These are phyloP conservation scores for Chaetothyriales sp. DNA, from an alignment of 2,329 filamentous ascomycete genomes.

Conservation along the genomic window DNA sequence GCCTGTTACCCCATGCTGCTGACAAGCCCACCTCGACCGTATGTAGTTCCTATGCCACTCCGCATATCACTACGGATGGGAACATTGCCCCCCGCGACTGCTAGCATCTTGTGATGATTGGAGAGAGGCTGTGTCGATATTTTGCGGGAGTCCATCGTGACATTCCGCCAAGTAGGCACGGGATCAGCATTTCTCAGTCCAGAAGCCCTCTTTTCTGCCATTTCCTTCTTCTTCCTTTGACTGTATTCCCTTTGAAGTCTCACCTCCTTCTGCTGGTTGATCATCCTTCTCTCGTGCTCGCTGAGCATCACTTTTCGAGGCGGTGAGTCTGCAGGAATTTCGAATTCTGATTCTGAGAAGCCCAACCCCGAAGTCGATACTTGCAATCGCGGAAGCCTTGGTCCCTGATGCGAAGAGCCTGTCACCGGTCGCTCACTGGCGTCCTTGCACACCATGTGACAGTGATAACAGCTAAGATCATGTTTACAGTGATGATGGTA, in stretches of 20 bases:
- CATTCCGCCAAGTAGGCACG: neutral
- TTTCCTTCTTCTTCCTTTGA: slow-evolving; percentile 3
- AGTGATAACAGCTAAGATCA: slow-evolving; percentile 16
- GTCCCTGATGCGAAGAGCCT: slow-evolving; percentile 4
- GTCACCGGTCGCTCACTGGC: slow-evolving; percentile 1
- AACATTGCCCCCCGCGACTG: neutral
- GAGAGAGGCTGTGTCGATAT: neutral
- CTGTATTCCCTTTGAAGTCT: slow-evolving; percentile 8
- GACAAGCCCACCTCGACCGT: neutral
- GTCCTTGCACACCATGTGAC: slow-evolving; percentile 7
- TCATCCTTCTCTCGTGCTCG: slow-evolving; percentile 18
- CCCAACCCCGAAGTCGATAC: slow-evolving; percentile 19
- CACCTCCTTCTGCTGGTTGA: slow-evolving; percentile 17
- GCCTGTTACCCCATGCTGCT: neutral
- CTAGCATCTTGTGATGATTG: neutral
- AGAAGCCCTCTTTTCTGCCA: neutral
- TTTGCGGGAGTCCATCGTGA: neutral
- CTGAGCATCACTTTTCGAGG: slow-evolving; percentile 19
- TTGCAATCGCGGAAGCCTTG: slow-evolving; percentile 16
- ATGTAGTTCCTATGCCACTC: neutral
- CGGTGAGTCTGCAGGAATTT: slow-evolving; percentile 16
- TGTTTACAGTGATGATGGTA: slow-evolving; percentile 11
- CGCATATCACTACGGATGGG: neutral
- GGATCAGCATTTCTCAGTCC: neutral
- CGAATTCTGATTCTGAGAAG: slow-evolving; percentile 19